Base-by-base conservation (phyloP, 2,329 filamentous ascomycete genomes). In the Exophiala alcalophila region DNA sequence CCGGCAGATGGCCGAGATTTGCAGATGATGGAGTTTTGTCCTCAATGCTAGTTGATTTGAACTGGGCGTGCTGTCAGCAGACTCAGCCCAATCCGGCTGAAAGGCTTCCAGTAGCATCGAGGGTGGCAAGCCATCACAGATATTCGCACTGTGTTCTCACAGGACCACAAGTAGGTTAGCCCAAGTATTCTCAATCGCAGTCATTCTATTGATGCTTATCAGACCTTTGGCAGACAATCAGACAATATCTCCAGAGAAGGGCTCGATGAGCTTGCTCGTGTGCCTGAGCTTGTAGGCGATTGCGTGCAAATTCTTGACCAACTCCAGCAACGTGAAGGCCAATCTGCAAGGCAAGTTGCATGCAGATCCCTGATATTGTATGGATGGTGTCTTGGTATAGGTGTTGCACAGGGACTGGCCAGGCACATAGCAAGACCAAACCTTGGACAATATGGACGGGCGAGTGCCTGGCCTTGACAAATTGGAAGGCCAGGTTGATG, bases 161-260 rank as follows among this genome's bases (percentile, higher is more conserved):
- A 18, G 19, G 16, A 15, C 9, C 7, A 21, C 11, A 11, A 20
- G 12, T 11, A 18, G 6, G 16, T 14, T 9, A 16, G 14, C 10
- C 21, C 16, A 25, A 31, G 6, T 23, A n/a, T 9, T 5, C 24
- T 16, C 14, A 7, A 16, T n/a, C n/a, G n/a, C n/a, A n/a, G n/a
- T n/a, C n/a, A n/a, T n/a, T n/a, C n/a, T n/a, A n/a, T n/a, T n/a
- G n/a, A n/a, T n/a, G n/a, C n/a, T n/a, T n/a, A n/a, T n/a, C 27
- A 7, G 8, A 40, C 33, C 34, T 38, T 24, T 44, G 40, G 27
- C 33, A 44, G 1, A 44, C 26, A 8, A 44, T 36, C 10, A 32
- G 5, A 19, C 40, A 44, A 14, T 29, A 30, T 15, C n/a, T 7
- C 40, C 40, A 44, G 2, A 44, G 33, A 11, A 12, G 5, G n/a